Percentiles rank a stretch among this genome's conserved stretches.
Conservation (phyloP, 805 yeast species). For the Cyberlindnera euphorbiiphila region DNA sequence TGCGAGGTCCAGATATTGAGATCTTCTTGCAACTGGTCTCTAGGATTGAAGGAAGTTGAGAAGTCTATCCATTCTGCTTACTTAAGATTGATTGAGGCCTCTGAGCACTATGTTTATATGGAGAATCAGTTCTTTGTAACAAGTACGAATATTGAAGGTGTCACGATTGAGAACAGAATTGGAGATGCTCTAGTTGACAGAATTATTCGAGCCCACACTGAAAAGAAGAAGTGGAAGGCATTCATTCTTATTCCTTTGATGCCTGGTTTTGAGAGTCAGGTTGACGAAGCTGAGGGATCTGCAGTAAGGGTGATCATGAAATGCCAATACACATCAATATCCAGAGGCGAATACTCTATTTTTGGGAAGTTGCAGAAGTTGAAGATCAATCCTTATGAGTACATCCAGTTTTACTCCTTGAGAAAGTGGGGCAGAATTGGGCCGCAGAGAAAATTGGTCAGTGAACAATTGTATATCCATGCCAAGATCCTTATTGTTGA, state of each 20-base stretch:
- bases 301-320: slow-evolving; percentile 95
- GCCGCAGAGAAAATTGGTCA: slow-evolving; percentile 61
- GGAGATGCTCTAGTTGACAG: slow-evolving; percentile 98
- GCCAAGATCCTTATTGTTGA: slow-evolving; percentile 91
- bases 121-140: slow-evolving; percentile 96
- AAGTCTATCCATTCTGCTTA: slow-evolving; percentile 92
- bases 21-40: slow-evolving; percentile 90
- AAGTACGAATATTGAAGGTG: slow-evolving; percentile 82
- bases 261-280: slow-evolving; percentile 96
- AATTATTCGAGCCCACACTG: slow-evolving; percentile 80
- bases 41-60: slow-evolving; percentile 82
- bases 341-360: slow-evolving; percentile 84
- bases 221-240: slow-evolving; percentile 81
- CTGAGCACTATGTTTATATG: slow-evolving; percentile 88
- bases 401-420: slow-evolving; percentile 86
- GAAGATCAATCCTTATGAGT: slow-evolving; percentile 86
- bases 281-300: slow-evolving; percentile 90
- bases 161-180: slow-evolving; percentile 77
- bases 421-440: slow-evolving; percentile 97
- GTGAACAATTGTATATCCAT: slow-evolving; percentile 92
- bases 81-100: slow-evolving; percentile 81
- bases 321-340: slow-evolving; percentile 90
- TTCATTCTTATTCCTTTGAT: slow-evolving; percentile 87
- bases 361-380: slow-evolving; percentile 74
- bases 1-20: slow-evolving; percentile 90